These are phyloP conservation scores for Globisporangium irregulare DNA, from an alignment of 352 stramenopile genomes.

Conservation along the genomic window DNA sequence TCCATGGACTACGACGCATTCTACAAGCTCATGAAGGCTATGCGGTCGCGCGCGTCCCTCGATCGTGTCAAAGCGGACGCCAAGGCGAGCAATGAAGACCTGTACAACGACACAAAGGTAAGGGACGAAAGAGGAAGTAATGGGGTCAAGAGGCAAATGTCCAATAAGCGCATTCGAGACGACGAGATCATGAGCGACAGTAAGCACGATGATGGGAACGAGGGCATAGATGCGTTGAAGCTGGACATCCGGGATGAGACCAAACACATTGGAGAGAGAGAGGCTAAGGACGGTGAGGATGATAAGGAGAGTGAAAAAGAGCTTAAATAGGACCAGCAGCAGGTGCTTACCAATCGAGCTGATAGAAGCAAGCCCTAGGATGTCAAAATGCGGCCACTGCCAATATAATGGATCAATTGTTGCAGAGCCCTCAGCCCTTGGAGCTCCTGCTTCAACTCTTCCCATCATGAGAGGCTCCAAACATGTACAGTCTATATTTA, in stretches of 20 bases:
- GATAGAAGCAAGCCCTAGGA: neutral
- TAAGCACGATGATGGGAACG: neutral
- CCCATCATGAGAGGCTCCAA: neutral
- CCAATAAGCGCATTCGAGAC: slow-evolving; percentile 3
- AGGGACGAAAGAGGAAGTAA: no score
- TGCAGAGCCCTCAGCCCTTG: neutral
- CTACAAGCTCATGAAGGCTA: slow-evolving; percentile 69
- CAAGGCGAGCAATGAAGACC: slow-evolving; percentile 19
- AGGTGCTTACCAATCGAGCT: neutral
- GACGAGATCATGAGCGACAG: neutral
- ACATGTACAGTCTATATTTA: neutral
- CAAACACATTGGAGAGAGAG: neutral
- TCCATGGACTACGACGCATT: slow-evolving; percentile 82
- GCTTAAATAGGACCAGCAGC: slow-evolving; percentile 6
- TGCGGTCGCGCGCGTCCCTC: slow-evolving; percentile 49
- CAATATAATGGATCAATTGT: neutral
- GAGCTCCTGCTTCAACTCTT: neutral
- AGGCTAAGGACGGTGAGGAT: neutral
- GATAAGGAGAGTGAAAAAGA: slow-evolving; percentile 4
- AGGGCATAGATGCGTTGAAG: neutral
- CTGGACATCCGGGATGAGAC: neutral
- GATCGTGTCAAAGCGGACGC: slow-evolving; percentile 34
- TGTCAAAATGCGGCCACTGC: neutral
- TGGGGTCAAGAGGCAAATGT: neutral
- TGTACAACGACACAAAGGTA: slow-evolving; percentile 10